Percentiles rank a stretch among this genome's conserved stretches.
phyloP scores from a whole-genome alignment of 177 flowering plant species.

The Vitis hybrid region DNA sequence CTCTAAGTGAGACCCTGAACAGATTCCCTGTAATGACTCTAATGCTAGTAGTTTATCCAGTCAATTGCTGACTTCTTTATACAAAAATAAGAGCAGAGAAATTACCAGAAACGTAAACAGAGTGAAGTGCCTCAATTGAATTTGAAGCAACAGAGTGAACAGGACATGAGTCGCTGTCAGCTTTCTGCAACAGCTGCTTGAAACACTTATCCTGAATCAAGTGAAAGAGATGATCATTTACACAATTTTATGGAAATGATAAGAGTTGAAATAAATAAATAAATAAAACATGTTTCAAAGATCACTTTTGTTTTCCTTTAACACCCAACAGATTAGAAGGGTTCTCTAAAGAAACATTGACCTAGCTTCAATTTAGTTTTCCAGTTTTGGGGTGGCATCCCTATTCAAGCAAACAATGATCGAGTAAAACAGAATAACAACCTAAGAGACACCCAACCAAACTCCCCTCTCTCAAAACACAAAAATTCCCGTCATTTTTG shows the following conservation, averaged over 20 bases:
- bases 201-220: slow-evolving; percentile 54
- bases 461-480: too few species aligned
- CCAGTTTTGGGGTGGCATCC: too few species aligned
- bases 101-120: slow-evolving; percentile 59
- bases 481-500: too few species aligned
- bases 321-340: too few species aligned
- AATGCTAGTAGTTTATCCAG: neutral
- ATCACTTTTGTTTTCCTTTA: too few species aligned
- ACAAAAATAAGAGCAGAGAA: slow-evolving; percentile 1
- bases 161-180: slow-evolving; percentile 47
- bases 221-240: slow-evolving; percentile 3
- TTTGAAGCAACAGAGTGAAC: slow-evolving; percentile 51
- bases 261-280: neutral
- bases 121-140: slow-evolving; percentile 48
- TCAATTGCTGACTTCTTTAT: neutral
- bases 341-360: too few species aligned
- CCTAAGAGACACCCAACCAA: too few species aligned
- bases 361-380: too few species aligned
- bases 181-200: slow-evolving; percentile 70
- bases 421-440: too few species aligned
- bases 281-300: neutral
- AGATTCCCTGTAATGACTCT: neutral
- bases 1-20: neutral
- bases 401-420: too few species aligned
- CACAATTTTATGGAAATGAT: neutral